Evolutionary conservation across 176 grass and related monocot genomes (phyloP).

Genomic region (Hyparrhenia diplandra): DNA sequence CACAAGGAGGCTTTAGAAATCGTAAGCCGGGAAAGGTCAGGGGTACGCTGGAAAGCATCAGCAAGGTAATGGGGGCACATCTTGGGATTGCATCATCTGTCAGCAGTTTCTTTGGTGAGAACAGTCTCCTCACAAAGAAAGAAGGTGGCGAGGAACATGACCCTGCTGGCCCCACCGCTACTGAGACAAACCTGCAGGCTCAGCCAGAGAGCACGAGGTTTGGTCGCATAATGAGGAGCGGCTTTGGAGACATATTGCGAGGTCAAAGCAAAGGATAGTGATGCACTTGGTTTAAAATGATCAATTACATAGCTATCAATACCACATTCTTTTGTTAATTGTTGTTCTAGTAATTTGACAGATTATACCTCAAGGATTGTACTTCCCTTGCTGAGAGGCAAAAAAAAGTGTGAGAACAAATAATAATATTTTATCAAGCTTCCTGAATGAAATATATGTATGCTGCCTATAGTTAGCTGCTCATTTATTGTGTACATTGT

Average conservation of each 20-base stretch:
- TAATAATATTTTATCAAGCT: neutral
- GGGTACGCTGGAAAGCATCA: conserved; percentile 73
- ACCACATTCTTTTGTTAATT: neutral
- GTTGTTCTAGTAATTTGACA: neutral
- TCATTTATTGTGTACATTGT: neutral
- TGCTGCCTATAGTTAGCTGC: neutral
- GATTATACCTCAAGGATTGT: neutral
- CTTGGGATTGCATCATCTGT: conserved; percentile 82
- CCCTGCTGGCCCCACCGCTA: neutral
- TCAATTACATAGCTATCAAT: neutral
- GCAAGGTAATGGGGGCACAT: conserved; percentile 89
- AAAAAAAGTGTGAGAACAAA: neutral
- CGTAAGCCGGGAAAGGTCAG: conserved; percentile 74
- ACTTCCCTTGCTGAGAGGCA: neutral
- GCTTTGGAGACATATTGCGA: conserved; percentile 84
- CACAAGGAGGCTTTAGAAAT: conserved; percentile 97
- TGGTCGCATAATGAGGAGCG: conserved; percentile 74
- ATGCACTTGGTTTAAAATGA: conserved; percentile 47
- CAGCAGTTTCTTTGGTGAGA: conserved; percentile 84
- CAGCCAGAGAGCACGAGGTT: conserved; percentile 72
- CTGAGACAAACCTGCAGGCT: conserved; percentile 25
- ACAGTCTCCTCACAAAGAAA: conserved; percentile 71
- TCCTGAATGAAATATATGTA: neutral
- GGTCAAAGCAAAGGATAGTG: conserved; percentile 61
- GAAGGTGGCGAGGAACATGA: conserved; percentile 44